Evolutionary conservation across 768 basidiomycete genomes (phyloP).

Genomic region (Leucosporidium creatinivorum): DNA sequence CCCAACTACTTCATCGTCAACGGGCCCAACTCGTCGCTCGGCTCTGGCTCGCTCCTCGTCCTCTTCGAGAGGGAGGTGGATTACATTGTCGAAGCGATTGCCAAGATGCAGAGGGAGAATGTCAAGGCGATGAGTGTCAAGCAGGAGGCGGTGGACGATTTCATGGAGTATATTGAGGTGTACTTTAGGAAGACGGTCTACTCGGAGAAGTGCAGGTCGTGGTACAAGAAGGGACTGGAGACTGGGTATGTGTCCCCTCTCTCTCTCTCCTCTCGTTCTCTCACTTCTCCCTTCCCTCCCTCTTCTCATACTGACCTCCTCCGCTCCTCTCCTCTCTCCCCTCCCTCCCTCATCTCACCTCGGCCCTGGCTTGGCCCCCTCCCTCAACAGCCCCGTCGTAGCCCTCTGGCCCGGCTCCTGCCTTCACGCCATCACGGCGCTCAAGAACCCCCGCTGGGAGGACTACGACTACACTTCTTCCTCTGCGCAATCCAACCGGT

Average conservation of each 20-base stretch:
- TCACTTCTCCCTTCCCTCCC: not conserved
- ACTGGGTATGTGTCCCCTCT: not conserved
- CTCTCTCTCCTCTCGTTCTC: not conserved
- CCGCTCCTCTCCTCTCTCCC: no score
- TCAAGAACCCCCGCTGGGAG: constrained; percentile 58
- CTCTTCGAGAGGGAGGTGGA: constrained; percentile 55
- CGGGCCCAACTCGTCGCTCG: constrained; percentile 56
- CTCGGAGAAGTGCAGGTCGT: constrained; percentile 54
- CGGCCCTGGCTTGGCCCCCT: not conserved
- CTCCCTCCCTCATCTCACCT: not conserved
- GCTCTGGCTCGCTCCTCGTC: constrained; percentile 53
- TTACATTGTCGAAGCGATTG: constrained; percentile 49
- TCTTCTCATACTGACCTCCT: no score
- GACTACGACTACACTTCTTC: constrained; percentile 44
- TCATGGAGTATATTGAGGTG: constrained; percentile 47
- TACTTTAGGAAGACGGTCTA: constrained; percentile 50
- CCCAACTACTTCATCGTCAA: constrained; percentile 48
- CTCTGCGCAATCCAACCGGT: constrained; percentile 42
- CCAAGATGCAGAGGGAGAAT: constrained; percentile 59
- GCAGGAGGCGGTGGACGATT: constrained; percentile 55
- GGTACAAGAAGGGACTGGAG: constrained; percentile 59
- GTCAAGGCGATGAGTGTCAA: constrained; percentile 59
- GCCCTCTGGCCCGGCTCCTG: constrained; percentile 60
- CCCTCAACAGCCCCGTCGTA: constrained; percentile 47
- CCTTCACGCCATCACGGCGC: constrained; percentile 49